phyloP scores from a whole-genome alignment of 306 rosid genomes.

The Dicorynia guianensis region DNA sequence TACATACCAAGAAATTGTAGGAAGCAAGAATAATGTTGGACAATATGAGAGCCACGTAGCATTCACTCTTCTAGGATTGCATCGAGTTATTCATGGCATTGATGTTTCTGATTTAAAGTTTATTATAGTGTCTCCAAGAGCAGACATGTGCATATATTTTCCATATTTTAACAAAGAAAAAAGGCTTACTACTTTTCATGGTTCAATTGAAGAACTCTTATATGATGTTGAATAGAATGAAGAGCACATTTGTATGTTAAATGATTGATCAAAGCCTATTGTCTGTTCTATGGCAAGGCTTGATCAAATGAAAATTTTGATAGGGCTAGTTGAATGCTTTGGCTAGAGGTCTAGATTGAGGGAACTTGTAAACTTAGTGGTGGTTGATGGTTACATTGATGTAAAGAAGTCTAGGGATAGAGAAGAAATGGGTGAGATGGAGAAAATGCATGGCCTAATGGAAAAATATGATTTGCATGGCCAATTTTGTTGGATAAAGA shows the following conservation, averaged over 20 bases:
- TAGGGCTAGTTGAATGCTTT: conserved; percentile 74
- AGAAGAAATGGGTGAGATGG: conserved; percentile 77
- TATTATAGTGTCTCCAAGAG: too few species aligned
- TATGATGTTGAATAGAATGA: conserved; percentile 70
- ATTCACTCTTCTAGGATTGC: too few species aligned
- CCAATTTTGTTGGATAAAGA: conserved; percentile 72
- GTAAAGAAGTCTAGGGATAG: conserved; percentile 60
- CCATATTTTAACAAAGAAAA: conserved; percentile 63
- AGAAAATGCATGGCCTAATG: conserved; percentile 71
- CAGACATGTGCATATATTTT: too few species aligned
- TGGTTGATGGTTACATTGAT: conserved; percentile 69
- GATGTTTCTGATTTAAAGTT: too few species aligned
- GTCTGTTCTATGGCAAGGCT: conserved; percentile 77
- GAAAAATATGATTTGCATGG: conserved; percentile 59
- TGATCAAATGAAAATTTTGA: conserved; percentile 64
- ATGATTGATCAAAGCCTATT: conserved; percentile 67
- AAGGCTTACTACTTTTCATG: conserved; percentile 72
- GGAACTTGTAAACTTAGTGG: conserved; percentile 71
- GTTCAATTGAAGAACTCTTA: conserved; percentile 60
- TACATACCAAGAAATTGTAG: too few species aligned
- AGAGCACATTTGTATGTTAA: conserved; percentile 64
- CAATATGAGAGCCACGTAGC: too few species aligned
- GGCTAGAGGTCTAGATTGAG: conserved; percentile 65
- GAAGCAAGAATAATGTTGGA: too few species aligned
- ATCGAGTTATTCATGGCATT: too few species aligned